Conservation (phyloP, 2,329 filamentous ascomycete species). For the Penicillium glabrum region DNA sequence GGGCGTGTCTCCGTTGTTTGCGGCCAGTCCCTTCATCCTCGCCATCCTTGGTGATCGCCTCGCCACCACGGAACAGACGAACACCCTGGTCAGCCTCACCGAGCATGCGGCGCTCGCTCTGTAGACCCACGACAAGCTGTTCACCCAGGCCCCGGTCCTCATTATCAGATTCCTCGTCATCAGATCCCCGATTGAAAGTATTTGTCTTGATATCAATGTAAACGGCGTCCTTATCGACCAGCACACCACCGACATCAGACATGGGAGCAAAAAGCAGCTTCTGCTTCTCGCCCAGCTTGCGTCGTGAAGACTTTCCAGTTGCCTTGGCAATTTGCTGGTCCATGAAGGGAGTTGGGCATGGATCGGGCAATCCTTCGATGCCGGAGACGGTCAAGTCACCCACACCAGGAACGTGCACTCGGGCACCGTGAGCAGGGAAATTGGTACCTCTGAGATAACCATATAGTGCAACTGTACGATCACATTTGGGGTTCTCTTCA, state of each 20-base stretch:
- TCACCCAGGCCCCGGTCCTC: slow-evolving; percentile 88
- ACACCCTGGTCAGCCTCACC: slow-evolving; percentile 81
- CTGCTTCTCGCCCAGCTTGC: slow-evolving; percentile 90
- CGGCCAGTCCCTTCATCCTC: slow-evolving; percentile 60
- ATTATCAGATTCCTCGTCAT: slow-evolving; percentile 62
- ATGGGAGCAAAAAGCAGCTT: slow-evolving; percentile 96
- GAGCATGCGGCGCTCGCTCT: slow-evolving; percentile 76
- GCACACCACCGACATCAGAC: slow-evolving; percentile 93
- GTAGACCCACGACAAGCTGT: slow-evolving; percentile 87
- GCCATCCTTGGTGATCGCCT: slow-evolving; percentile 59
- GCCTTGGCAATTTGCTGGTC: slow-evolving; percentile 83
- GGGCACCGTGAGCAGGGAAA: slow-evolving; percentile 79
- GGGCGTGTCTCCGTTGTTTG: slow-evolving; percentile 53
- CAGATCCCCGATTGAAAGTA: slow-evolving; percentile 68
- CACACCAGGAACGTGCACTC: slow-evolving; percentile 88
- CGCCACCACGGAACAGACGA: slow-evolving; percentile 78
- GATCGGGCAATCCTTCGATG: slow-evolving; percentile 87
- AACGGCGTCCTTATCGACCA: slow-evolving; percentile 96
- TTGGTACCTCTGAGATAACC: slow-evolving; percentile 95
- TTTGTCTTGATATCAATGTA: slow-evolving; percentile 75
- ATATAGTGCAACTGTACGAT: slow-evolving; percentile 86
- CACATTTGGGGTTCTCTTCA: slow-evolving; percentile 84
- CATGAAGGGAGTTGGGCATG: slow-evolving; percentile 90
- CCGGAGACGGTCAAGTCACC: slow-evolving; percentile 82
- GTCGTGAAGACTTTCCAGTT: slow-evolving; percentile 76